Evolutionary conservation across 257 asterid species (phyloP), one percentile per base, ranked within the genome.

Genomic region (Solanum piurae): DNA sequence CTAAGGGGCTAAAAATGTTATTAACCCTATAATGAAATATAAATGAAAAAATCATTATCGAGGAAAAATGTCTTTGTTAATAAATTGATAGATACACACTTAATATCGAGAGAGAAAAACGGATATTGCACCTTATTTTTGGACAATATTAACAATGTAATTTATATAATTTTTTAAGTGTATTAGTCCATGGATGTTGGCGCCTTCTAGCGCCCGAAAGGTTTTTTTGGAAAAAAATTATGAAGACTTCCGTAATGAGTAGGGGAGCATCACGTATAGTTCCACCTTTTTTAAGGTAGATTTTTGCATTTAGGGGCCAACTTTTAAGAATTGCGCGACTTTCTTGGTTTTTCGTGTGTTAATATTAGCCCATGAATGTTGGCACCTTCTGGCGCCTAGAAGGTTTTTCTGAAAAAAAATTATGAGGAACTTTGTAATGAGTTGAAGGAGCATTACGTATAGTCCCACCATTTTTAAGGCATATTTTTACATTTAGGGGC

Each of bases 311-410:
- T 55, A 0, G 64, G 58, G 25, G 11, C 20, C 11, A 3, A 55
- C 64, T 55, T 6, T 18, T 0, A 55, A 10, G n/a, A 55, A 18
- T 18, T 20, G 18, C 5, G 0, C 0, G 25, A 55, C 1, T 18
- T 18, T 3, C 11, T 55, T 55, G 5, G 1, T 7, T 18, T 55
- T 55, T 55, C 4, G 2, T 20, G 25, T 55, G n/a, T 29, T 29
- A 29, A 29, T 55, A 18, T 55, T 55, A 55, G 10, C 64, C 4
- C 11, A 55, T 55, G 0, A 18, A 18, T 55, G 25, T 55, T 18
- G 10, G 64, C 64, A 10, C 3, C 20, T 46, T 46, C 55, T 12
- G 2, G 1, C 6, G 7, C 10, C 2, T 3, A 1, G 5, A 55
- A 55, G n/a, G 2, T 20, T 55, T 6, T 55, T 18, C 11, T 55